These are phyloP conservation scores for Acanthamoeba lenticulata DNA, from an alignment of 208 protist genomes.

Conservation along the genomic window DNA sequence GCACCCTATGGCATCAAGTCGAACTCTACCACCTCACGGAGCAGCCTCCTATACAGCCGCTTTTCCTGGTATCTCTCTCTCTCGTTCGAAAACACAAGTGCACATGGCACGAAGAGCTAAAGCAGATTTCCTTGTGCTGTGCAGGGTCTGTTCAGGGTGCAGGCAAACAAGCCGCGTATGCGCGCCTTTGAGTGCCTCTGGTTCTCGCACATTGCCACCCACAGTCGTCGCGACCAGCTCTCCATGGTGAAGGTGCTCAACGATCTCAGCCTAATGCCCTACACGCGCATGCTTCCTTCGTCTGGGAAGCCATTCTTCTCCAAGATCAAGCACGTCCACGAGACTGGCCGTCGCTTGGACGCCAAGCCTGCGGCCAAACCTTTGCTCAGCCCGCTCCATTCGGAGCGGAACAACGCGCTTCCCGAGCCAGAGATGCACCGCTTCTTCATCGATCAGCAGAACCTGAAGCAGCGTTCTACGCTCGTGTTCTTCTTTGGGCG, in stretches of 20 bases:
- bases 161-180: neutral
- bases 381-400: no score
- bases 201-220: neutral
- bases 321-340: neutral
- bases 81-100: neutral
- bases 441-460: neutral
- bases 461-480: neutral
- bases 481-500: neutral
- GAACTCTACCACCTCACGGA: neutral
- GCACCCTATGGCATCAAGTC: neutral
- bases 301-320: no score
- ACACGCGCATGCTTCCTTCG: no score
- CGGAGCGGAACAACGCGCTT: neutral
- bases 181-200: neutral
- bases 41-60: neutral
- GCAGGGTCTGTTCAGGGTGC: neutral
- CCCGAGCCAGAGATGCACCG: neutral
- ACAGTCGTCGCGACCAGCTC: neutral
- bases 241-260: neutral
- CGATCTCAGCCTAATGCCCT: neutral
- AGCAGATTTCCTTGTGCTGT: no score
- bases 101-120: neutral
- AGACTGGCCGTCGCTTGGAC: neutral
- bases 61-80: neutral
- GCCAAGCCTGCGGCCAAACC: no score